phyloP scores from a whole-genome alignment of 2,329 filamentous ascomycete genomes.

The Diaporthe humulicola region DNA sequence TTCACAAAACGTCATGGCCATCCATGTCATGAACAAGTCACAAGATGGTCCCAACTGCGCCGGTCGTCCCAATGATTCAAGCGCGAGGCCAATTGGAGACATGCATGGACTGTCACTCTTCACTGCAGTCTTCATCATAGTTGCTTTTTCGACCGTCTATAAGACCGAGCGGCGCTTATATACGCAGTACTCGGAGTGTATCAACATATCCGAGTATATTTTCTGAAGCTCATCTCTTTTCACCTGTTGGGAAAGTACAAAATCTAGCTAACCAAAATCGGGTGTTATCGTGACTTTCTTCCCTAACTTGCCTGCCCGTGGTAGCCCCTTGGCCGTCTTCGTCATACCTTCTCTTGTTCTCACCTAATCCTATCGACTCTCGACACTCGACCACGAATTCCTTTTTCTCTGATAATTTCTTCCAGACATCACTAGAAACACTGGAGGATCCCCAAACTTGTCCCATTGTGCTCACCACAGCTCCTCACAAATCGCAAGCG shows the following conservation, averaged over 20 bases:
- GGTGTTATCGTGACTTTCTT: conserved; percentile 21
- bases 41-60: conserved; percentile 10
- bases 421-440: background rate
- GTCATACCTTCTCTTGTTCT: conserved; percentile 33
- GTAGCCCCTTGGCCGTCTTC: conserved; percentile 17
- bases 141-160: conserved; percentile 9
- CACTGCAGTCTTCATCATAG: background rate
- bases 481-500: background rate
- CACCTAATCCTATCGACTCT: background rate
- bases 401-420: too few species aligned
- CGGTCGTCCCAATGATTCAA: background rate
- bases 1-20: background rate
- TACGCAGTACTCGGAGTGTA: background rate
- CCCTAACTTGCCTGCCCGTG: conserved; percentile 31
- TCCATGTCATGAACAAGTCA: conserved; percentile 12
- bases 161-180: conserved; percentile 29
- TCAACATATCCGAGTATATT: background rate
- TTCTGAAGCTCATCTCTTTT: background rate
- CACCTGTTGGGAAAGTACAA: background rate
- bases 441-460: background rate
- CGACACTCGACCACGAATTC: background rate
- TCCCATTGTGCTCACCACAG: background rate
- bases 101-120: background rate
- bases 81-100: conserved; percentile 6
- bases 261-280: conserved; percentile 13